A percentile compares a stretch with the other conserved stretches of the same genome.
Evolutionary conservation across 2,329 filamentous ascomycete genomes (phyloP).

Genomic region (Plectosphaerella sp.): DNA sequence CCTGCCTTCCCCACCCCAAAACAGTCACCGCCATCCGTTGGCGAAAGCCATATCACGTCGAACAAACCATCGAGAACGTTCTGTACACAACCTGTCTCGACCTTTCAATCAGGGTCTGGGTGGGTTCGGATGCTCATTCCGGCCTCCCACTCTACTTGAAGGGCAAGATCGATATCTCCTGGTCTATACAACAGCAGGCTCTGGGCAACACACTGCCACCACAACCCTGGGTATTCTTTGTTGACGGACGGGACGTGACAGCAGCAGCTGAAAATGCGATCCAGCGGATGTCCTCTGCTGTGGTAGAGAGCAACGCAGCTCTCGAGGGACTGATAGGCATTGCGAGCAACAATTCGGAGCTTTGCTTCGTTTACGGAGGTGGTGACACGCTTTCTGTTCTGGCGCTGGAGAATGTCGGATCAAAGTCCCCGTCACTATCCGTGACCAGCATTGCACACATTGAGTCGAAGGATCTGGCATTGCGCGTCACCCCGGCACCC

Average conservation of each 20-base stretch:
- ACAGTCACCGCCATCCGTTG: conserved; percentile 81
- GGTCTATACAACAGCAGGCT: conserved; percentile 54
- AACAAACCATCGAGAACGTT: conserved; percentile 79
- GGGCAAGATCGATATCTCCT: conserved; percentile 71
- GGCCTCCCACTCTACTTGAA: conserved; percentile 73
- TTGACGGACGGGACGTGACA: conserved; percentile 77
- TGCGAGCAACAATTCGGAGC: conserved; percentile 78
- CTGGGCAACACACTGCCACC: conserved; percentile 7
- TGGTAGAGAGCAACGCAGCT: conserved; percentile 49
- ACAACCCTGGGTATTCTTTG: conserved; percentile 64
- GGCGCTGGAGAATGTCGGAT: conserved; percentile 83
- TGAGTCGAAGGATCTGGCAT: conserved; percentile 50
- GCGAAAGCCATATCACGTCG: conserved; percentile 71
- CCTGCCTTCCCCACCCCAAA: conserved; percentile 81
- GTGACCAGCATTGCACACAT: conserved; percentile 80
- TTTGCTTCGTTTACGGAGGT: conserved; percentile 83
- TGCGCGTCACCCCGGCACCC: conserved; percentile 18
- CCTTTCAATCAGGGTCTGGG: conserved; percentile 78
- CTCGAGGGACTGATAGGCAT: conserved; percentile 82
- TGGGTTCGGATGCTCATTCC: conserved; percentile 66
- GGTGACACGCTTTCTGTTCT: conserved; percentile 84
- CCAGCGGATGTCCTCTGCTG: conserved; percentile 32
- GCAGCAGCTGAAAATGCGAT: conserved; percentile 74
- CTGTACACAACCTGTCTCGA: conserved; percentile 88
- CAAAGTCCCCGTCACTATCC: conserved; percentile 58